Evolutionary conservation across 2,329 filamentous ascomycete species (phyloP), one percentile per base, ranked within the genome.

Genomic region (Fusarium nygamai): DNA sequence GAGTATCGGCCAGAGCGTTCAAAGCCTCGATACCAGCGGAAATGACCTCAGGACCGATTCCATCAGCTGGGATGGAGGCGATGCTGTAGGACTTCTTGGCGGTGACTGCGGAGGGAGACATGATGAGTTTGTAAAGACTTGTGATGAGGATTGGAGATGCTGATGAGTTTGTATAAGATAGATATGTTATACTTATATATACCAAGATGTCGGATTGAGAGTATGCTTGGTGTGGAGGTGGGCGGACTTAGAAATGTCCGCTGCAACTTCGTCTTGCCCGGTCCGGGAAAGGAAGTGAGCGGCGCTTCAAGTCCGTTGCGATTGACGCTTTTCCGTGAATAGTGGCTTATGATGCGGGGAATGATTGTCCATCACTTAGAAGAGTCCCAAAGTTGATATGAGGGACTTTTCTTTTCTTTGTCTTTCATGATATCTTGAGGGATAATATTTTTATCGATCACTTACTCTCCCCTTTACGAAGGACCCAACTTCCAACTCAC

Each of bases 1-100:
- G 82, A 4, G 86, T 83, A 39, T 84, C 78, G 9, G 85, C 83
- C 2, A 92, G 80, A 20, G 86, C 85, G 70, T 90, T 85, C 58
- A 94, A 81, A 1, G 92, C 92, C 47, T 87, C 84, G 14, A 93
- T 88, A 8, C 89, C 87, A 5, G 89, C 89, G 34, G 86, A 83
- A 38, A 92, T 86, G n/a, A 92, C 90, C 79, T 92, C 90, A 5
- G 85, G 85, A 34, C 91, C 90, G 58, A 92, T 92, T 33, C 91
- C 89, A 78, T 92, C 89, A 20, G 88, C 89, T 13, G 90, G 88
- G 69, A 92, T 90, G 31, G 89, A 87, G 65, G 90, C 87, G 72
- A 91, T 88, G 75, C 83, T 85, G 79, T 88, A 88, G 22, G 82
- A 76, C 61, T 81, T 83, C 56, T 73, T 79, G 47, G 61, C 44